These are phyloP conservation scores for Coemansia sp. DNA, from an alignment of 192 early-diverging fungal genomes.

Conservation along the genomic window DNA sequence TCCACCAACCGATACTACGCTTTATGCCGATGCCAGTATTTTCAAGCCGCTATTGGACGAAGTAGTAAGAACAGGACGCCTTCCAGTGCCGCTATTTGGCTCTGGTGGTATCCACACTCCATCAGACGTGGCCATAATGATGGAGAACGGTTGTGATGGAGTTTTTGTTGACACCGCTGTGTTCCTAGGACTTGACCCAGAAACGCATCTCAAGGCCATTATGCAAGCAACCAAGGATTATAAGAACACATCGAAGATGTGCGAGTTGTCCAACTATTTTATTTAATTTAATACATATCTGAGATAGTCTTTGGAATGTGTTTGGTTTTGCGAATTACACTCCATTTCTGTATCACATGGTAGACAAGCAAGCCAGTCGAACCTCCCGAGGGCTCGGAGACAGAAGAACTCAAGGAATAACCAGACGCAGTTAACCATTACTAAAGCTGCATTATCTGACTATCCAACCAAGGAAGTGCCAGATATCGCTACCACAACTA, in stretches of 20 bases:
- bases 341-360: too few relatives aligned
- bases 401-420: too few relatives aligned
- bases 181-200: slow-evolving; percentile 87
- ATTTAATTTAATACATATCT: neutral
- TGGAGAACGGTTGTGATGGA: slow-evolving; percentile 96
- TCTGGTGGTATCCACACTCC: slow-evolving; percentile 94
- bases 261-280: neutral
- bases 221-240: slow-evolving; percentile 92
- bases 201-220: slow-evolving; percentile 84
- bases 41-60: slow-evolving; percentile 85
- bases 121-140: slow-evolving; percentile 96
- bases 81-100: slow-evolving; percentile 98
- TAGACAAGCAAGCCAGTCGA: too few relatives aligned
- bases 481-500: too few relatives aligned
- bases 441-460: too few relatives aligned
- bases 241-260: slow-evolving; percentile 60
- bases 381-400: too few relatives aligned
- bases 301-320: neutral
- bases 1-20: slow-evolving; percentile 62
- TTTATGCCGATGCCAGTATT: slow-evolving; percentile 85
- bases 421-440: too few relatives aligned
- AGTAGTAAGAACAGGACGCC: slow-evolving; percentile 76
- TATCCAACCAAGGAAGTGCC: too few relatives aligned
- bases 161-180: slow-evolving; percentile 92
- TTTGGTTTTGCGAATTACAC: too few relatives aligned